A percentile compares a stretch with the other conserved stretches of the same genome.
These are phyloP conservation scores for Fraxinus sp. DNA, from an alignment of 305 asterid species.

Conservation along the genomic window DNA sequence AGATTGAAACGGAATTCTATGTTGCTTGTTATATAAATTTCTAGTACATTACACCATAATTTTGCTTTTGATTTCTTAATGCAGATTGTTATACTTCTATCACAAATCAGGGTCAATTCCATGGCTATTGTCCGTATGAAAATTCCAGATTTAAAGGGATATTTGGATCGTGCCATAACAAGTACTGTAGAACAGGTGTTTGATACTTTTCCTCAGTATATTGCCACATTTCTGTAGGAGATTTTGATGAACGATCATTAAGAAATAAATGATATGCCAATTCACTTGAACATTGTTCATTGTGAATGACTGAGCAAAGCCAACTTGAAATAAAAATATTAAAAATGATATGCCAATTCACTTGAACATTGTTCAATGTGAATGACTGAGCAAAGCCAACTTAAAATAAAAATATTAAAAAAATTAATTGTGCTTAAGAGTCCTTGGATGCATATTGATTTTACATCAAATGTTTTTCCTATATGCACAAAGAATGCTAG, in stretches of 20 bases:
- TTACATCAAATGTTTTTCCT: background rate
- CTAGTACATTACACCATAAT: background rate
- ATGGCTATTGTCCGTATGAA: constrained; percentile 80
- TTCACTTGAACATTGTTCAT: background rate
- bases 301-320: background rate
- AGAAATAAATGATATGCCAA: background rate
- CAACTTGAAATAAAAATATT: background rate
- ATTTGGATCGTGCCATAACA: constrained; percentile 42
- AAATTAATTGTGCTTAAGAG: background rate
- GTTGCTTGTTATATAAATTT: background rate
- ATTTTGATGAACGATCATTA: background rate
- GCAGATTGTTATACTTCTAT: constrained; percentile 71
- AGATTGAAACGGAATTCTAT: background rate
- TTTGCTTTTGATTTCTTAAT: constrained; percentile 19
- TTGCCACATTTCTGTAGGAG: background rate
- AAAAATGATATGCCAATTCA: background rate
- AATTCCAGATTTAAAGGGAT: constrained; percentile 48
- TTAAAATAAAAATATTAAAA: background rate
- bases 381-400: background rate
- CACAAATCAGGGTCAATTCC: constrained; percentile 82
- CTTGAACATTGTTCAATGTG: background rate
- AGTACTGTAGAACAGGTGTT: constrained; percentile 75
- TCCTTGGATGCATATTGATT: background rate
- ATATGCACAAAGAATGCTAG: background rate
- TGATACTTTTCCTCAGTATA: constrained; percentile 4